Evolutionary conservation across 495 filamentous ascomycete species (phyloP), one percentile per base, ranked within the genome.

Genomic region (Stereocaulon alpinum): DNA sequence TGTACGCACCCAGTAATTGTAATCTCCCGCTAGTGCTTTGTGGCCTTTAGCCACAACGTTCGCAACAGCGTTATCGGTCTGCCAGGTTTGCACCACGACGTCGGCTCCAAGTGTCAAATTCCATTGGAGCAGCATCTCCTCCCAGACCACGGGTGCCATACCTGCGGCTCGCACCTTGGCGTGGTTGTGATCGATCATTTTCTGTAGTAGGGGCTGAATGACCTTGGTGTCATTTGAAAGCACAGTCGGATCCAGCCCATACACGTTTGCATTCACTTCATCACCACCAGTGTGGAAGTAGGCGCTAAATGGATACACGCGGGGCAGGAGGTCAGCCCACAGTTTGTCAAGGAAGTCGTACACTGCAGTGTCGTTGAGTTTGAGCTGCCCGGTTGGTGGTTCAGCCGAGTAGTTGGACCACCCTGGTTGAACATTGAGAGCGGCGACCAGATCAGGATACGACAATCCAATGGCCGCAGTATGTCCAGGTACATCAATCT

Each of bases 271-370:
- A 69, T 91, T 91, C 40, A 92, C 79, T 70, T 92, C 88, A 66
- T 93, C 88, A 43, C 88, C 88, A 41, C 88, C 88, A 1, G 86
- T 87, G 69, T 93, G 88, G 75, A 89, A 90, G 67, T 89, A 89
- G 9, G 78, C 69, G 18, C 80, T 74, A 66, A 87, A 85, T 0
- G 83, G 82, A 12, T 70, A 71, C 4, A 91, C 60, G 18, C 88
- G 77, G 17, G 88, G 87, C n/a, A 91, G 69, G 18, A 93, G 66
- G 65, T 93, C 88, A 29, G 72, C 72, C 64, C 85, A 82, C 42
- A 93, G 71, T 34, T 67, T 85, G n/a, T 82, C 77, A 20, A 91
- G 69, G 68, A 92, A 91, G 29, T 69, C 63, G 58, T 85, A 73
- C 5, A 91, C 88, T 1, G 68, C 77, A 2, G 82, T 64, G 34